These are phyloP conservation scores for Sporothrix variecibatus DNA, from an alignment of 2,329 filamentous ascomycete genomes.

Conservation along the genomic window DNA sequence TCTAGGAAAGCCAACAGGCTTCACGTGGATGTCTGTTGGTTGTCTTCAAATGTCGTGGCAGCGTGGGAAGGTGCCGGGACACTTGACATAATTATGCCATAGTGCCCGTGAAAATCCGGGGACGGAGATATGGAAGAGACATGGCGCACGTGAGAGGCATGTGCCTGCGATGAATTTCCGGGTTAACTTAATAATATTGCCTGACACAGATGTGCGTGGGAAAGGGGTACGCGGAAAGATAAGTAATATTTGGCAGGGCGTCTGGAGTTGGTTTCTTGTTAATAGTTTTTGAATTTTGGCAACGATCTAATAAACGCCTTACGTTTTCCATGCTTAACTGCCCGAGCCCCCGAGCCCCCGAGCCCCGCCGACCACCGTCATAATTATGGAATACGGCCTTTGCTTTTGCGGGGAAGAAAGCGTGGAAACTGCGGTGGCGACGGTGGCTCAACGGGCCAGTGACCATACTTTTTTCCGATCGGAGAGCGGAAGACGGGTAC, in stretches of 20 bases:
- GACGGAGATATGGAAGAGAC: neutral
- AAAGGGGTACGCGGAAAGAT: neutral
- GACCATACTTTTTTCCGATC: neutral
- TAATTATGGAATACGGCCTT: neutral
- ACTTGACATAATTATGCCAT: neutral
- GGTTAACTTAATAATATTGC: neutral
- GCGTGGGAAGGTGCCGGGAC: neutral
- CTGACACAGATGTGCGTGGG: neutral
- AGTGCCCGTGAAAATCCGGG: neutral
- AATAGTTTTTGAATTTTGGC: neutral
- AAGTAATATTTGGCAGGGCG: neutral
- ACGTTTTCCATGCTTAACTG: neutral
- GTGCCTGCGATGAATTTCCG: neutral
- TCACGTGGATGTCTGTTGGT: neutral
- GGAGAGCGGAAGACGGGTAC: neutral
- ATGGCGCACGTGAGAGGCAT: slow-evolving; percentile 7
- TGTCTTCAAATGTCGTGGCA: neutral
- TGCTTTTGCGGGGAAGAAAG: neutral
- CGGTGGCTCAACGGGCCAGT: neutral
- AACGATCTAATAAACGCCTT: neutral
- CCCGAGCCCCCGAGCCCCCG: too few species aligned
- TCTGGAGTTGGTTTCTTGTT: neutral
- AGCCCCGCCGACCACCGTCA: neutral
- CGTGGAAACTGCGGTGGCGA: neutral
- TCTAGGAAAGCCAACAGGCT: too few species aligned